Evolutionary conservation across 768 basidiomycete genomes (phyloP).

Genomic region (Hericium coralloides): DNA sequence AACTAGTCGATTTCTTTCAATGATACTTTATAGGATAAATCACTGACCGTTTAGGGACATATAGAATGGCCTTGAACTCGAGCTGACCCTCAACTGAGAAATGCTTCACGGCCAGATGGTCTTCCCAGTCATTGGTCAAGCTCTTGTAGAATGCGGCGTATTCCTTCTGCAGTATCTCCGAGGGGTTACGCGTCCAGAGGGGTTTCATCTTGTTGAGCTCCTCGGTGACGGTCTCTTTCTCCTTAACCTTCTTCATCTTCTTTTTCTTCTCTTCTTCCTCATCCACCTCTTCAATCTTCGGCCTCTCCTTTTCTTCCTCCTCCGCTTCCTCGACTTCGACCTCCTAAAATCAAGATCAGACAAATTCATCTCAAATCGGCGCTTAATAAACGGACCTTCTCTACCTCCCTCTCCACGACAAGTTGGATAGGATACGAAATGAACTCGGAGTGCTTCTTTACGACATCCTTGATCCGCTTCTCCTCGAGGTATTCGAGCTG

Average conservation of each 20-base stretch:
- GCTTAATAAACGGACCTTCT: slow-evolving; percentile 63
- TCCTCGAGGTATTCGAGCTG: slow-evolving; percentile 99
- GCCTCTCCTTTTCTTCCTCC: slow-evolving; percentile 74
- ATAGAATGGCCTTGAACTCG: slow-evolving; percentile 99
- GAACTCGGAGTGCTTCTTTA: slow-evolving; percentile 99
- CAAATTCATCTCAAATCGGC: background rate
- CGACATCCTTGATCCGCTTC: slow-evolving; percentile 98
- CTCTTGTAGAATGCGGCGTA: slow-evolving; percentile 98
- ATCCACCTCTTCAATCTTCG: slow-evolving; percentile 62
- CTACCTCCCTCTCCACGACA: slow-evolving; percentile 97
- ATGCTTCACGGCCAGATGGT: slow-evolving; percentile 98
- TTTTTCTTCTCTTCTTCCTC: slow-evolving; percentile 63
- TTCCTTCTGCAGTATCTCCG: slow-evolving; percentile 87
- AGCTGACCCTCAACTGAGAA: slow-evolving; percentile 99
- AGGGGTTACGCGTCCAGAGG: slow-evolving; percentile 98
- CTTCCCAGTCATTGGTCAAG: slow-evolving; percentile 99
- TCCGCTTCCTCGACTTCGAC: slow-evolving; percentile 59
- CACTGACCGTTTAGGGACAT: slow-evolving; percentile 84
- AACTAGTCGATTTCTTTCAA: slow-evolving; percentile 8
- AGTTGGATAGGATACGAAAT: slow-evolving; percentile 99
- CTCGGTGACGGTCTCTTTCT: slow-evolving; percentile 78
- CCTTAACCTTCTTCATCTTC: slow-evolving; percentile 31
- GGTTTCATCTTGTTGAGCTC: slow-evolving; percentile 99
- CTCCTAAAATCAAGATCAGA: slow-evolving; percentile 41
- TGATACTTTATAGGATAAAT: background rate